Evolutionary conservation across 1,284 basidiomycete genomes (phyloP).

Genomic region (Volvariella surrecta): DNA sequence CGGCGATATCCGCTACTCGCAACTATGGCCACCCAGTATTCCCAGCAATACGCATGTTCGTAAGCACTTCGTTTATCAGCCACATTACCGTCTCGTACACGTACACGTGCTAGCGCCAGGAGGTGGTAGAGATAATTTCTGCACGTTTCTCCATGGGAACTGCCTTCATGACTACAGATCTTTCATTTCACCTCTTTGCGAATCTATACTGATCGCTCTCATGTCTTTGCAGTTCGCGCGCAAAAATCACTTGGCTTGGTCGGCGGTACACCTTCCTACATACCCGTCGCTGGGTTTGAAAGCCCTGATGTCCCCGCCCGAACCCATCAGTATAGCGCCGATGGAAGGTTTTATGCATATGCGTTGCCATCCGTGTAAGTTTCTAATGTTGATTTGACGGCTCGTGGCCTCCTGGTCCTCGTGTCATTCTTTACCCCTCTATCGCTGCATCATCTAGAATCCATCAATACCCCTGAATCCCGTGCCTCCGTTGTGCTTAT

Average conservation of each 20-base stretch:
- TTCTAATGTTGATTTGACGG: neutral
- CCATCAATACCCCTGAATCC: conserved; percentile 5
- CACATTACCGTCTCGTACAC: neutral
- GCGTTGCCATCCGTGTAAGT: conserved; percentile 68
- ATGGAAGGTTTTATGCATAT: conserved; percentile 85
- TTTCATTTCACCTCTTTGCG: conserved; percentile 1
- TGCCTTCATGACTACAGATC: conserved; percentile 1
- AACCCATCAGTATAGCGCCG: conserved; percentile 78
- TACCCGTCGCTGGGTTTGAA: conserved; percentile 57
- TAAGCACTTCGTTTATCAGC: conserved; percentile 14
- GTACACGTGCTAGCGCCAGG: neutral
- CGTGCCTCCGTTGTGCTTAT: conserved; percentile 3
- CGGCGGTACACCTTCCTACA: conserved; percentile 74
- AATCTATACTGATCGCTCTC: conserved; percentile 10
- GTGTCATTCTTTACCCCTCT: neutral
- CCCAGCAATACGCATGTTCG: conserved; percentile 79
- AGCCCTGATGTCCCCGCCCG: conserved; percentile 63
- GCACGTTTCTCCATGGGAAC: neutral
- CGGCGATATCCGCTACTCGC: conserved; percentile 17
- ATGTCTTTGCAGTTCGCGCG: conserved; percentile 63
- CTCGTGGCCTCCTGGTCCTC: conserved; percentile 11
- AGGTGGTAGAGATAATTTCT: neutral
- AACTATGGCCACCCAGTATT: conserved; percentile 56
- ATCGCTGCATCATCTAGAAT: conserved; percentile 6
- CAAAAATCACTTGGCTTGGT: conserved; percentile 90